These are phyloP conservation scores for Hericium erinaceus DNA, from an alignment of 768 basidiomycete genomes.

Conservation along the genomic window DNA sequence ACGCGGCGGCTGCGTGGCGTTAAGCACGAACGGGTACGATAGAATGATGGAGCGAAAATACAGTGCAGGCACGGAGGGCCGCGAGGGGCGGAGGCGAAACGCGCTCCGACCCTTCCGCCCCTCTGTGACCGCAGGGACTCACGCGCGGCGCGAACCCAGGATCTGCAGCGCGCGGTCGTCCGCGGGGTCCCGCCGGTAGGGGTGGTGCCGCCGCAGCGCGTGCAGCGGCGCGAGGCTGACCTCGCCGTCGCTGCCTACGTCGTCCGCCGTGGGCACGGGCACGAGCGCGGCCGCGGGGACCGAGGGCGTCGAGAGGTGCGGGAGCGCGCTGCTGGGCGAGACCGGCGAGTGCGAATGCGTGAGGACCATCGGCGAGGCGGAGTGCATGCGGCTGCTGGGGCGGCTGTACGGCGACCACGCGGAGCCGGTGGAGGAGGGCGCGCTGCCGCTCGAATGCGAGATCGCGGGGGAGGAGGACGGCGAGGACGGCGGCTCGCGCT, in stretches of 20 bases:
- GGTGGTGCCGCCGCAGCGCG: slow-evolving; percentile 41
- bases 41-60: too few species aligned
- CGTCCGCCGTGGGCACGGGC: slow-evolving; percentile 1
- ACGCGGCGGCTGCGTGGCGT: too few species aligned
- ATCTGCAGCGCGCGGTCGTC: slow-evolving; percentile 37
- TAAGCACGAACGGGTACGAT: too few species aligned
- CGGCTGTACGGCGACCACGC: neutral
- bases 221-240: slow-evolving; percentile 50
- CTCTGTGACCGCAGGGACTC: too few species aligned
- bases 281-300: neutral
- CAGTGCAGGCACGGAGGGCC: too few species aligned
- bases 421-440: slow-evolving; percentile 4
- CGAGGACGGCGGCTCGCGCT: neutral
- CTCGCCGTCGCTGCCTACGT: slow-evolving; percentile 10
- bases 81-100: too few species aligned
- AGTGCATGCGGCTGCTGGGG: neutral
- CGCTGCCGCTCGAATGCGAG: slow-evolving; percentile 5
- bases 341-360: neutral
- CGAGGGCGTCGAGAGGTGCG: neutral
- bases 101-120: too few species aligned
- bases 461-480: slow-evolving; percentile 6
- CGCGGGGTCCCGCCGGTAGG: slow-evolving; percentile 48
- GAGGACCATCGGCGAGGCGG: neutral
- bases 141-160: neutral
- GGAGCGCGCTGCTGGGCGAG: slow-evolving; percentile 1